Conservation (phyloP, 1,139 yeast genomes). For the Hansenula lynferdii region DNA sequence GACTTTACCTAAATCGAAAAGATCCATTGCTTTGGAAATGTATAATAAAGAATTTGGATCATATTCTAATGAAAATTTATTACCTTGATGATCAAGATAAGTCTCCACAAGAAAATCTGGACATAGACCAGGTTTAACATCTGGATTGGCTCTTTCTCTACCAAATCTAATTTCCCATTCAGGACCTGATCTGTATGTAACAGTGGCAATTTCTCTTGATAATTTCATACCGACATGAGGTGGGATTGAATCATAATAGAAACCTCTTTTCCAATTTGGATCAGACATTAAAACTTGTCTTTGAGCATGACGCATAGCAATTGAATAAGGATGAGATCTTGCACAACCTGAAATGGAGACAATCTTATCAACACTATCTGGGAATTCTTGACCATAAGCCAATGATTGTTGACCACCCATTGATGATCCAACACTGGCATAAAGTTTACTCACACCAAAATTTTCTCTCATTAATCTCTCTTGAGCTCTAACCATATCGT, state of each 20-base stretch:
- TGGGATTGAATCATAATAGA: slow-evolving; percentile 71
- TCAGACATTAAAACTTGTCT: slow-evolving; percentile 93
- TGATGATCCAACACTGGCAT: slow-evolving; percentile 86
- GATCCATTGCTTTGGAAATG: slow-evolving; percentile 91
- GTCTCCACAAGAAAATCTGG: slow-evolving; percentile 93
- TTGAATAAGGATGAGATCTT: slow-evolving; percentile 88
- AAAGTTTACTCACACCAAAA: slow-evolving; percentile 57
- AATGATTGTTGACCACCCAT: slow-evolving; percentile 98
- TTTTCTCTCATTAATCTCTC: slow-evolving; percentile 57
- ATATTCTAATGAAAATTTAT: slow-evolving; percentile 84
- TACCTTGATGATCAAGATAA: slow-evolving; percentile 91
- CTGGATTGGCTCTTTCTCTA: slow-evolving; percentile 78
- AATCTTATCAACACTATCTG: slow-evolving; percentile 66
- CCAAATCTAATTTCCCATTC: slow-evolving; percentile 96
- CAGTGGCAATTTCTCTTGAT: slow-evolving; percentile 91
- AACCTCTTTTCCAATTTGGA: slow-evolving; percentile 92
- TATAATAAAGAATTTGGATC: slow-evolving; percentile 88
- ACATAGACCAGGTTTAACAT: slow-evolving; percentile 78
- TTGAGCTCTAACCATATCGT: slow-evolving; percentile 92
- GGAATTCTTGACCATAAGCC: slow-evolving; percentile 83
- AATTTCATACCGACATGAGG: slow-evolving; percentile 96
- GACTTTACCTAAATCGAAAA: slow-evolving; percentile 70
- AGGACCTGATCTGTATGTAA: slow-evolving; percentile 92
- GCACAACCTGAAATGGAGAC: slow-evolving; percentile 89
- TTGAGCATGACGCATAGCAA: slow-evolving; percentile 91